Conservation (phyloP, 441 rosid species). For the Erodium trifolium region DNA sequence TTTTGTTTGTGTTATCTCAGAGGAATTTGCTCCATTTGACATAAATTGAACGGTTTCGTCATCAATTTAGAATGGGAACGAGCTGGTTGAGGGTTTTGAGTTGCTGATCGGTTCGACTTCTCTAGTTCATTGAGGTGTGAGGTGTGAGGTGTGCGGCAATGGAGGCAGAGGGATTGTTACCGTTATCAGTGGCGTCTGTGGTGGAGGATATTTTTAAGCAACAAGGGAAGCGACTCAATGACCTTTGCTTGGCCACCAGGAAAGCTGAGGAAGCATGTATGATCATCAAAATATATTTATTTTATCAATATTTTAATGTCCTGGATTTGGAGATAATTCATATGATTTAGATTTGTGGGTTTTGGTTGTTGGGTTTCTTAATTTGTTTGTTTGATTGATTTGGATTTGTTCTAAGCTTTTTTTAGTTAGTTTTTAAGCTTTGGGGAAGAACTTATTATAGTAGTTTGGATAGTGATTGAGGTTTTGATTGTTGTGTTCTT, state of each 20-base stretch:
- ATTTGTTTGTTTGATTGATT: not conserved
- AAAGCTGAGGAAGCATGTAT: slow-evolving; percentile 45
- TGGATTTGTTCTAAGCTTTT: not conserved
- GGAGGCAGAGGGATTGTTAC: slow-evolving; percentile 45
- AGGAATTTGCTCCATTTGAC: not conserved
- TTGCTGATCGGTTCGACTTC: not conserved
- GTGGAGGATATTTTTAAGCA: slow-evolving; percentile 76
- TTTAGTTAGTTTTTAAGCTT: not conserved
- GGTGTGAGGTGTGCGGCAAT: slow-evolving; percentile 17
- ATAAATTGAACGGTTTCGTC: not conserved
- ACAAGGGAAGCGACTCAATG: slow-evolving; percentile 37
- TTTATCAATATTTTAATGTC: not conserved
- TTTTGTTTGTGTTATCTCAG: not conserved
- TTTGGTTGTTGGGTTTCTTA: not conserved
- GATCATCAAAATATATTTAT: slow-evolving; percentile 19
- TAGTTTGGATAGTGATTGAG: not conserved
- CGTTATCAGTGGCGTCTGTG: slow-evolving; percentile 53
- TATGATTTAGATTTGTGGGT: not conserved
- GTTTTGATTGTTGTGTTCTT: not conserved
- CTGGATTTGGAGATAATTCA: not conserved
- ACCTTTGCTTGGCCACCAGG: slow-evolving; percentile 36
- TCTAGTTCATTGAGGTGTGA: not conserved
- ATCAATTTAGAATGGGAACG: not conserved
- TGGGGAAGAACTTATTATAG: not conserved
- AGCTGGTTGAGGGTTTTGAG: not conserved